phyloP scores from a whole-genome alignment of 2,329 filamentous ascomycete species.

The Penicillium italicum region DNA sequence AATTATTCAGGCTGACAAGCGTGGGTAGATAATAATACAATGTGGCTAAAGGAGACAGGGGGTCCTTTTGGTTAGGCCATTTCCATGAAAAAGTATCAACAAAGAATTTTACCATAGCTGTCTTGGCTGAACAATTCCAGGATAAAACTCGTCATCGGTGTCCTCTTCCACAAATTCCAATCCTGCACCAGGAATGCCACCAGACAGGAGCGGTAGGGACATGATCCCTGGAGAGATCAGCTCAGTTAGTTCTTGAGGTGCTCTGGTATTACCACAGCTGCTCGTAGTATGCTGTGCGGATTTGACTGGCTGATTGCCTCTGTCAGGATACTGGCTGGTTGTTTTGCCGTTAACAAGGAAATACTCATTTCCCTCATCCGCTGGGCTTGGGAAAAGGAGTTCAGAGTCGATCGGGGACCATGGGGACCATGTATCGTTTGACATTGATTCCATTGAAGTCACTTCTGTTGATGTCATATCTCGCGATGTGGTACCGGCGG shows the following conservation, averaged over 20 bases:
- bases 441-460: conserved; percentile 9
- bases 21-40: neutral
- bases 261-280: conserved; percentile 13
- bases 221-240: conserved; percentile 5
- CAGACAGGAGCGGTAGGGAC: neutral
- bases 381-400: conserved; percentile 16
- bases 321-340: conserved; percentile 20
- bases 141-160: conserved; percentile 7
- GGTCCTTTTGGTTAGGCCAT: neutral
- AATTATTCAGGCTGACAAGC: neutral
- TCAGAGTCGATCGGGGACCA: conserved; percentile 23
- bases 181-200: neutral
- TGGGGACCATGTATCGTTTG: conserved; percentile 20
- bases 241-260: conserved; percentile 19
- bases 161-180: conserved; percentile 1
- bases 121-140: neutral
- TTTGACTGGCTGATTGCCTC: conserved; percentile 26
- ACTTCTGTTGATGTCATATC: conserved; percentile 3
- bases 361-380: conserved; percentile 24
- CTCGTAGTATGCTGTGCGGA: conserved; percentile 11
- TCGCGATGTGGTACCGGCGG: conserved; percentile 16
- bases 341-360: conserved; percentile 31
- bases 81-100: neutral
- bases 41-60: neutral
- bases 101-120: neutral